Evolutionary conservation across 108 stramenopile species (phyloP).

Genomic region (Heterococcus sp.): DNA sequence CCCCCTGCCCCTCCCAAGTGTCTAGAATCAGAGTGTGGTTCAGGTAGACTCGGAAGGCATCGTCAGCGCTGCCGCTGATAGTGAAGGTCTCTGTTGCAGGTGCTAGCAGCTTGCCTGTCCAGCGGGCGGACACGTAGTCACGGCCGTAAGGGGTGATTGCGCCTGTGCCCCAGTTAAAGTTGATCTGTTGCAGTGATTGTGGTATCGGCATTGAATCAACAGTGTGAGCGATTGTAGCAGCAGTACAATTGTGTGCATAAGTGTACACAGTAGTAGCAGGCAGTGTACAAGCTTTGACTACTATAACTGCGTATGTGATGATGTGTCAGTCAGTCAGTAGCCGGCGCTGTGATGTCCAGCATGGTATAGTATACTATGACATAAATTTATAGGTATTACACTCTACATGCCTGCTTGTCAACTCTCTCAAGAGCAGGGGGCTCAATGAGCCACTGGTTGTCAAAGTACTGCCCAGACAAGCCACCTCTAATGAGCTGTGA

Average conservation of each 20-base stretch:
- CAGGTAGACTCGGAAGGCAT: constrained; percentile 68
- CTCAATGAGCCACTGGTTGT: constrained; percentile 76
- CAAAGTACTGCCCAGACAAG: constrained; percentile 68
- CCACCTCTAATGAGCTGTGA: constrained; percentile 68
- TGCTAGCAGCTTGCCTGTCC: constrained; percentile 67
- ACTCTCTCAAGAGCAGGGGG: constrained; percentile 63
- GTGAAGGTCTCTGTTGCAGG: constrained; percentile 64
- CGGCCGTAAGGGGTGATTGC: constrained; percentile 60
- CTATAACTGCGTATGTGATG: no score
- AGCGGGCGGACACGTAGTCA: constrained; percentile 71
- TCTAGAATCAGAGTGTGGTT: constrained; percentile 73
- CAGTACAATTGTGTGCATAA: no score
- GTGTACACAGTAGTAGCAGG: no score
- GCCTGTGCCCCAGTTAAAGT: constrained; percentile 64
- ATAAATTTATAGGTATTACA: no score
- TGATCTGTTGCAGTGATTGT: constrained; percentile 46
- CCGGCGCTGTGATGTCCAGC: no score
- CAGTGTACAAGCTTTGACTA: no score
- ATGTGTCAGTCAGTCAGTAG: no score
- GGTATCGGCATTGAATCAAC: no score
- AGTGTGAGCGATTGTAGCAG: no score
- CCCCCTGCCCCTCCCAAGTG: constrained; percentile 66
- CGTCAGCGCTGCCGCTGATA: constrained; percentile 68
- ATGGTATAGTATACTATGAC: no score
- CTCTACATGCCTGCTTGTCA: no score